Conservation (phyloP, 2,329 filamentous ascomycete genomes). For the Botrytis aclada region DNA sequence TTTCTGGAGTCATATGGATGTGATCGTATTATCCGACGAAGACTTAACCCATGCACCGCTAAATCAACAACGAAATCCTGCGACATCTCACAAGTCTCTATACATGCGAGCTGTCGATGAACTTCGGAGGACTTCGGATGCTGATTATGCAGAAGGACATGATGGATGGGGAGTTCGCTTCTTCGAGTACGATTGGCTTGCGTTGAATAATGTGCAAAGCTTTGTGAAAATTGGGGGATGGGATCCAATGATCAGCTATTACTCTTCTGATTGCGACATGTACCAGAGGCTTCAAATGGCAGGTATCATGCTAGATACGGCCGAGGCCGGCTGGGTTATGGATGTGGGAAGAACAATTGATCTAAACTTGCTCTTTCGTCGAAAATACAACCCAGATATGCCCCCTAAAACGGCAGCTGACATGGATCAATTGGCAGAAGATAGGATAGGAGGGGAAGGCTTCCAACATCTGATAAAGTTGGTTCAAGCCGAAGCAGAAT, state of each 20-base stretch:
- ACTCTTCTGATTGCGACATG: slow-evolving; percentile 55
- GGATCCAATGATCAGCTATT: slow-evolving; percentile 56
- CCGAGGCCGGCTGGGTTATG: slow-evolving; percentile 44
- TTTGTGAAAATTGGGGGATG: slow-evolving; percentile 46
- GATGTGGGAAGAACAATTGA: slow-evolving; percentile 43
- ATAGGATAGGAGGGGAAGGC: slow-evolving; percentile 21
- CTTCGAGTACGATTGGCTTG: slow-evolving; percentile 55
- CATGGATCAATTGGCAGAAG: not conserved
- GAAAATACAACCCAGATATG: not conserved
- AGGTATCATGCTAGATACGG: slow-evolving; percentile 43
- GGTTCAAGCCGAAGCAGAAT: slow-evolving; percentile 36
- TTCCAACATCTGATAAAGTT: slow-evolving; percentile 36
- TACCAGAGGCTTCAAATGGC: slow-evolving; percentile 45
- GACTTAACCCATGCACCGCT: slow-evolving; percentile 26
- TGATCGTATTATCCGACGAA: slow-evolving; percentile 47
- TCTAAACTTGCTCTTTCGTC: slow-evolving; percentile 13
- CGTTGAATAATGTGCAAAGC: slow-evolving; percentile 45
- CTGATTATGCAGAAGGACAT: not conserved
- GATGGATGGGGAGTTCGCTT: slow-evolving; percentile 14
- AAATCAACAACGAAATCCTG: slow-evolving; percentile 20
- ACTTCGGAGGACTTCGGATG: slow-evolving; percentile 46
- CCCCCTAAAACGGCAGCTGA: slow-evolving; percentile 23
- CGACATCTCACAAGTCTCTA: slow-evolving; percentile 40
- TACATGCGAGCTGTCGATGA: slow-evolving; percentile 56
- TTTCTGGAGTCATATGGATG: slow-evolving; percentile 57